Evolutionary conservation across 75 land plant species (phyloP).

Genomic region (Cupressus sempervirens): DNA sequence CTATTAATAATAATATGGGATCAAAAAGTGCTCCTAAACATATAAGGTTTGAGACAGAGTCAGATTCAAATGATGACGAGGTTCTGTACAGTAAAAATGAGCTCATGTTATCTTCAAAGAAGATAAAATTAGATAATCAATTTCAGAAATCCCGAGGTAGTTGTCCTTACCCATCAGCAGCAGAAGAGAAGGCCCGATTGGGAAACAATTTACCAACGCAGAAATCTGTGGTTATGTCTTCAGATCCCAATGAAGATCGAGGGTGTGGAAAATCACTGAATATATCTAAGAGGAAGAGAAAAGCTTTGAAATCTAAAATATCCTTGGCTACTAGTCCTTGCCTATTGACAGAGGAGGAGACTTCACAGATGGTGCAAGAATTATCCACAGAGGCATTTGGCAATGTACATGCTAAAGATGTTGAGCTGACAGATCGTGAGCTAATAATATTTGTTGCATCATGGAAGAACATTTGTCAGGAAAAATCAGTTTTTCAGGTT

Average conservation of each 20-base stretch:
- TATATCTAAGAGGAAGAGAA: constrained; percentile 3
- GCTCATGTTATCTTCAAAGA: not conserved
- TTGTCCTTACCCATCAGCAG: constrained; percentile 82
- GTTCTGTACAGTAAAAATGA: not conserved
- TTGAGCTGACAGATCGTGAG: constrained; percentile 11
- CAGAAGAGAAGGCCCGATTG: constrained; percentile 58
- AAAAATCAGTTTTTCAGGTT: constrained; percentile 40
- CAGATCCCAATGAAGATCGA: constrained; percentile 3
- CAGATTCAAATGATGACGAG: constrained; percentile 32
- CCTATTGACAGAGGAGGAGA: not conserved
- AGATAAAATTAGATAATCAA: not conserved
- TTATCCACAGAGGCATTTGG: not conserved
- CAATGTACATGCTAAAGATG: not conserved
- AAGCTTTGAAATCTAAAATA: not conserved
- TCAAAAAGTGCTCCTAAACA: constrained; percentile 28
- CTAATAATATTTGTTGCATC: constrained; percentile 42
- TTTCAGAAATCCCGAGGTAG: constrained; percentile 23
- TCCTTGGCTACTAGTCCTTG: not conserved
- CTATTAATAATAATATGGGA: constrained; percentile 12
- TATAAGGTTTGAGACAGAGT: constrained; percentile 29
- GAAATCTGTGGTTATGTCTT: not conserved
- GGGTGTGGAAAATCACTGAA: constrained; percentile 5
- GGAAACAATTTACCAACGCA: constrained; percentile 19
- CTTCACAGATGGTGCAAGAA: not conserved
- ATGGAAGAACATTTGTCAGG: constrained; percentile 57